Base-by-base conservation (phyloP, 352 stramenopile genomes). In the Hyaloperonospora brassicae region DNA sequence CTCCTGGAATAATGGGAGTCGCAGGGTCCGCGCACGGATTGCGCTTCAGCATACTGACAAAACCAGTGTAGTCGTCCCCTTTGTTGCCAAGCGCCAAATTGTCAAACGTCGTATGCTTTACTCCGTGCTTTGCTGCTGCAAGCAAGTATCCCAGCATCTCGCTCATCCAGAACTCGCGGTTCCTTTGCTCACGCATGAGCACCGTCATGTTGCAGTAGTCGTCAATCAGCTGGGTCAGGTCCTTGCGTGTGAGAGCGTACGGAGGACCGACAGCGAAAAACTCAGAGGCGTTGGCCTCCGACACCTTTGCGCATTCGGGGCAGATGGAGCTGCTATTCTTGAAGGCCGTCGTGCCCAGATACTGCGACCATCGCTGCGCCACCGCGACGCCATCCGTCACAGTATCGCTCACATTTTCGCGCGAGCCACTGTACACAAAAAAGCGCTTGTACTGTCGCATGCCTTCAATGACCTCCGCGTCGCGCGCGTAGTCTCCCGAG, bases 371-470 rank as follows among this genome's bases (percentile, higher is more conserved):
- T 12, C 75, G 73, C 69, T 90, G 79, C 2, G 75, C 77, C 0
- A 90, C 55, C 9, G 66, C 77, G n/a, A 81, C 57, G 9, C 79
- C 68, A 7, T 68, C 44, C 5, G 27, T 34, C 1, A 90, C 73
- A 0, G 64, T 50, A 34, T 84, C 77, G 13, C 30, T 78, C 22
- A 87, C 67, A 4, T 59, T 60, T 10, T 66, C 45, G 7, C 76
- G 76, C 42, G 55, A 53, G 31, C 79, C 79, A 55, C 78, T 60
- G 59, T 89, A 90, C 52, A 93, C 79, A 49, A 86, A 87, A 50
- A 91, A 89, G 24, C 57, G 71, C 57, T 93, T 93, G 62, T 89
- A 87, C 53, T 89, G 76, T 11, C 76, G 74, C 41, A 89, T 69
- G 4, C 83, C 83, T 54, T 87, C 70, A 14, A 93, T 55, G 2